These are phyloP conservation scores for Phytopythium mirpurense DNA, from an alignment of 352 stramenopile species.

Conservation along the genomic window DNA sequence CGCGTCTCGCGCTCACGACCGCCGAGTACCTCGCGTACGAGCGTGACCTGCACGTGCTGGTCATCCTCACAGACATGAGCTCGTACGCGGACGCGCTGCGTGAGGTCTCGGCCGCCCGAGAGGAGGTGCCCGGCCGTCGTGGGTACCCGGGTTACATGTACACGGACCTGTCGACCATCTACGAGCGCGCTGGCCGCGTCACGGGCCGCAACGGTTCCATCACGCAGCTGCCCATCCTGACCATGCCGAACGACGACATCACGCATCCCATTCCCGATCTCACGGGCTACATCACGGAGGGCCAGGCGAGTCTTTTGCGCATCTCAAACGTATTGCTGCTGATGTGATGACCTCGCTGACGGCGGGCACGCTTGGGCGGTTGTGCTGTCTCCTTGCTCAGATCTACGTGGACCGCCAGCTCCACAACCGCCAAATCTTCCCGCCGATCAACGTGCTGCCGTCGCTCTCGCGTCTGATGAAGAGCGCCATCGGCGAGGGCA, in stretches of 20 bases:
- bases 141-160: constrained; percentile 99
- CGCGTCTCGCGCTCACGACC: constrained; percentile 96
- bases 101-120: constrained; percentile 93
- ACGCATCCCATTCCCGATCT: constrained; percentile 99
- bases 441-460: constrained; percentile 99
- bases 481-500: constrained; percentile 98
- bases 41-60: constrained; percentile 98
- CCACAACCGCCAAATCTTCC: constrained; percentile 99
- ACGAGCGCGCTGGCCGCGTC: constrained; percentile 97
- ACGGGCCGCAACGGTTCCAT: constrained; percentile 98
- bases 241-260: constrained; percentile 99
- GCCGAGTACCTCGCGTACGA: constrained; percentile 99
- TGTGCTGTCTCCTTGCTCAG: no score
- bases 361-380: neutral
- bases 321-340: no score
- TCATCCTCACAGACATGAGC: constrained; percentile 99
- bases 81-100: constrained; percentile 98
- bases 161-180: constrained; percentile 99
- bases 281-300: constrained; percentile 99
- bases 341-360: no score
- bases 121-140: constrained; percentile 96
- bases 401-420: constrained; percentile 98
- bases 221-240: constrained; percentile 99
- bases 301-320: constrained; percentile 74
- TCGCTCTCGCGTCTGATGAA: constrained; percentile 99